Evolutionary conservation across 2,329 filamentous ascomycete species (phyloP).

Genomic region (Zasmidium cellare): DNA sequence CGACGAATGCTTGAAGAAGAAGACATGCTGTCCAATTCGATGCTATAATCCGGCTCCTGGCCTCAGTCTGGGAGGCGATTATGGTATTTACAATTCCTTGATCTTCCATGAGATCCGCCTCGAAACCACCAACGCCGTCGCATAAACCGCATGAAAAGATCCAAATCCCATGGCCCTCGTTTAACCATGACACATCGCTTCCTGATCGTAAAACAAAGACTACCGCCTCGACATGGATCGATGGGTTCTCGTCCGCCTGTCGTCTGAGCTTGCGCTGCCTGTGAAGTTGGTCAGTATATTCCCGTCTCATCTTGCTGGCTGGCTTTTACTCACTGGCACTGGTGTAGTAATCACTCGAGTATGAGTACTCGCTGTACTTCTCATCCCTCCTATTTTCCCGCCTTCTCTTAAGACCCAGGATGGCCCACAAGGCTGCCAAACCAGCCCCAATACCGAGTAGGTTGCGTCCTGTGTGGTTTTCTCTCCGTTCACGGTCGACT

Average conservation of each 20-base stretch:
- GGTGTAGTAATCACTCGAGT: slow-evolving; percentile 48
- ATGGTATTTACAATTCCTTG: not conserved
- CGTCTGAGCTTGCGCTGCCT: slow-evolving; percentile 28
- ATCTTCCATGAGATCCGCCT: not conserved
- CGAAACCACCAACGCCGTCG: slow-evolving; percentile 4
- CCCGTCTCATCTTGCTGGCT: too few species aligned
- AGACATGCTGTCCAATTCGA: not conserved
- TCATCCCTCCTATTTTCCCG: slow-evolving; percentile 39
- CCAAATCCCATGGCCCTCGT: not conserved
- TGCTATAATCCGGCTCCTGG: not conserved
- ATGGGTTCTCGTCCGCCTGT: slow-evolving; percentile 21
- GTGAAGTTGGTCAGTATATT: slow-evolving; percentile 15
- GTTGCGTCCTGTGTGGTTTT: slow-evolving; percentile 33
- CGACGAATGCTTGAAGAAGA: not conserved
- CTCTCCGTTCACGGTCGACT: slow-evolving; percentile 38
- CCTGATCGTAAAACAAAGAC: slow-evolving; percentile 3
- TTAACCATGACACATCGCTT: not conserved
- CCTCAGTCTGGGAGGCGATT: not conserved
- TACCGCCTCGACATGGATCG: slow-evolving; percentile 16
- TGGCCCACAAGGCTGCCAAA: slow-evolving; percentile 45
- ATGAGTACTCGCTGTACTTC: slow-evolving; percentile 42
- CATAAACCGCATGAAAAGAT: slow-evolving; percentile 1
- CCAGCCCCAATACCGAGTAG: slow-evolving; percentile 42
- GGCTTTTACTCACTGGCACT: slow-evolving; percentile 46
- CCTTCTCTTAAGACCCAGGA: slow-evolving; percentile 47